Evolutionary conservation across 495 filamentous ascomycete species (phyloP).

Genomic region (Talaromyces adpressus): DNA sequence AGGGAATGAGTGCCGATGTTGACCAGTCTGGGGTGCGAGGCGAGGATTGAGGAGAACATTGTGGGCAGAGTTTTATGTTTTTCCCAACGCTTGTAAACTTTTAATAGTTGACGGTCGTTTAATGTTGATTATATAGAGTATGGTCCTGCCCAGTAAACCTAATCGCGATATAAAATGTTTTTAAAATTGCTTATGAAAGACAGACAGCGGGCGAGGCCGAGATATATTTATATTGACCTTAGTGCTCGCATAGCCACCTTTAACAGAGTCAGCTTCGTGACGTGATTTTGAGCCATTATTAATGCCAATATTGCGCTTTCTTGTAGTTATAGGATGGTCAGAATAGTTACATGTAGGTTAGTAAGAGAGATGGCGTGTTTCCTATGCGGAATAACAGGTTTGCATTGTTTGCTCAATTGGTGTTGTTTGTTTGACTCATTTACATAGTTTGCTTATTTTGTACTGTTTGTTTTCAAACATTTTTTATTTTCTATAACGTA

Average conservation of each 20-base stretch:
- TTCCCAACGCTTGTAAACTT: background rate
- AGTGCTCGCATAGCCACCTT: background rate
- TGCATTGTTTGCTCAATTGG: background rate
- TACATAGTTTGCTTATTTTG: no score
- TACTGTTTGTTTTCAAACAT: no score
- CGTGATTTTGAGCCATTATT: background rate
- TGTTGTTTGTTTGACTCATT: background rate
- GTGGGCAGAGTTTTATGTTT: background rate
- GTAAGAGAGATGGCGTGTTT: background rate
- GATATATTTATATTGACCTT: background rate
- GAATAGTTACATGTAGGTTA: background rate
- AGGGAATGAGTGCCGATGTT: constrained; percentile 15
- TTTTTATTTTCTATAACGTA: no score
- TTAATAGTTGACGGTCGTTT: background rate
- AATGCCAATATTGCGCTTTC: background rate
- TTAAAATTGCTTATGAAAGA: background rate
- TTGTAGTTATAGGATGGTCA: background rate
- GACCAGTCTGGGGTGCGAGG: constrained; percentile 11
- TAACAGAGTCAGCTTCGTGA: background rate
- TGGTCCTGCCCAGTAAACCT: background rate
- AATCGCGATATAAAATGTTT: background rate
- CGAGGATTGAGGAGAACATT: constrained; percentile 10
- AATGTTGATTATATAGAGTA: background rate
- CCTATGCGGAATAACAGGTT: background rate
- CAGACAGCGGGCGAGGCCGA: background rate